Percentiles rank a stretch among this genome's conserved stretches.
These are phyloP conservation scores for Apiospora aurea DNA, from an alignment of 2,329 filamentous ascomycete genomes.

Conservation along the genomic window DNA sequence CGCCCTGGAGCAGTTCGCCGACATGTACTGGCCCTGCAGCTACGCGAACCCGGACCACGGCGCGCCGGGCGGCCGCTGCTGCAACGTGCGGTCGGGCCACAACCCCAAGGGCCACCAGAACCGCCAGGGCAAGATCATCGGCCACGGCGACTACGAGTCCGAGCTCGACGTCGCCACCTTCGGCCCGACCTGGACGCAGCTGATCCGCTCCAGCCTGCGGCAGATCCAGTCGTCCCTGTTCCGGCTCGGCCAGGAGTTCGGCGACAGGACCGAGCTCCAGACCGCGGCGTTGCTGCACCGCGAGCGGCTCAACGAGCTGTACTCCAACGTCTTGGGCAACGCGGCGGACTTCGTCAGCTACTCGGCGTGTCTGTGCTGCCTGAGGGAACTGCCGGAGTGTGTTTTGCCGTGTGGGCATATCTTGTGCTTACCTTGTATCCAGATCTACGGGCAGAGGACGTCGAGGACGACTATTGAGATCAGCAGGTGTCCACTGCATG, in stretches of 20 bases:
- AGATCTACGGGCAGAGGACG: slow-evolving; percentile 40
- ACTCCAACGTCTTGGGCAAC: slow-evolving; percentile 39
- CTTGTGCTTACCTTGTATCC: slow-evolving; percentile 40
- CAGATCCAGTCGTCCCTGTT: slow-evolving; percentile 40
- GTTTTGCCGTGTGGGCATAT: slow-evolving; percentile 43
- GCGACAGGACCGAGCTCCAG: slow-evolving; percentile 39
- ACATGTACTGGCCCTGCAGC: slow-evolving; percentile 42
- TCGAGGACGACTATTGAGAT: slow-evolving; percentile 44
- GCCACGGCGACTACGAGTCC: slow-evolving; percentile 43
- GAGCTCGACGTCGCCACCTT: slow-evolving; percentile 36
- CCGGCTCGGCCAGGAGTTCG: slow-evolving; percentile 39
- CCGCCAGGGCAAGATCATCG: slow-evolving; percentile 41
- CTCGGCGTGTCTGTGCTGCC: slow-evolving; percentile 42
- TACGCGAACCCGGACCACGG: slow-evolving; percentile 35
- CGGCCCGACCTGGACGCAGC: slow-evolving; percentile 38
- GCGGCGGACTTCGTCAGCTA: slow-evolving; percentile 40
- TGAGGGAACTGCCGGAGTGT: slow-evolving; percentile 43
- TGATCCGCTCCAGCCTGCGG: slow-evolving; percentile 37
- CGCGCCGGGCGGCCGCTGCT: slow-evolving; percentile 41
- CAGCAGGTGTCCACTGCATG: slow-evolving; percentile 40
- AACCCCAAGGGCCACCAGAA: slow-evolving; percentile 45
- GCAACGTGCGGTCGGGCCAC: slow-evolving; percentile 42
- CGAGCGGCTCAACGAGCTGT: slow-evolving; percentile 42
- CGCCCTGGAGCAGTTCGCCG: slow-evolving; percentile 41
- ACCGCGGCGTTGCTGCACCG: slow-evolving; percentile 40